Base-by-base conservation (phyloP, 2,329 filamentous ascomycete genomes). In the Setomelanomma holmii region DNA sequence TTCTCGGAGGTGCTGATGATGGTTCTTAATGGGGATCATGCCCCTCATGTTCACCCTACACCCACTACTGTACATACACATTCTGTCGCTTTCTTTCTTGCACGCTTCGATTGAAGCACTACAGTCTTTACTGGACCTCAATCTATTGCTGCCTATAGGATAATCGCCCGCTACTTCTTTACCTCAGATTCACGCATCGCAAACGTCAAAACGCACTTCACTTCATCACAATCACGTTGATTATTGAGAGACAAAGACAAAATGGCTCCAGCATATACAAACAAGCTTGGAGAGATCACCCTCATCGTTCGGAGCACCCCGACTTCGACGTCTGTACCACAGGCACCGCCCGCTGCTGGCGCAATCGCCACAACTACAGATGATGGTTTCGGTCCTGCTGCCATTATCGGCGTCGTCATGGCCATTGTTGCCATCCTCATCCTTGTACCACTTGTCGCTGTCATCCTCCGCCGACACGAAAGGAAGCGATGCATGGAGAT, bases 401-500 rank as follows among this genome's bases (percentile, higher is more conserved):
- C 64, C 3, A 61, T 66, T 16, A 63, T 66, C 41, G 60, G 61
- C 55, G 66, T 67, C 39, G 58, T 65, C n/a, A 46, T 57, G 10
- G 52, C 60, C 14, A 53, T 64, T 16, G 46, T 64, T 10, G 20
- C 59, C 1, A 53, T 67, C 3, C 47, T 66, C 27, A 45, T 66
- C 3, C 33, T 47, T 6, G 58, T 67, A 4, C 64, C 63, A 1
- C 23, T 67, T 0, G 58, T 66, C 24, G 64, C 61, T 4, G 45
- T 66, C 1, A 46, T 56, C 6, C 46, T 67, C 0, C 61, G 61
- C 6, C 56, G 60, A 2, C 64, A 64, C 40, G 56, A 66, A 19
- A 48, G 59, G 12, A 62, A 62, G 7, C 45, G 60, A 10, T 59
- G 63, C 5, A 52, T 56, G 0, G 63, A 65, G 17, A 59, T 63